Evolutionary conservation across 1,284 basidiomycete genomes (phyloP).

Genomic region (Microbotryum violaceum): DNA sequence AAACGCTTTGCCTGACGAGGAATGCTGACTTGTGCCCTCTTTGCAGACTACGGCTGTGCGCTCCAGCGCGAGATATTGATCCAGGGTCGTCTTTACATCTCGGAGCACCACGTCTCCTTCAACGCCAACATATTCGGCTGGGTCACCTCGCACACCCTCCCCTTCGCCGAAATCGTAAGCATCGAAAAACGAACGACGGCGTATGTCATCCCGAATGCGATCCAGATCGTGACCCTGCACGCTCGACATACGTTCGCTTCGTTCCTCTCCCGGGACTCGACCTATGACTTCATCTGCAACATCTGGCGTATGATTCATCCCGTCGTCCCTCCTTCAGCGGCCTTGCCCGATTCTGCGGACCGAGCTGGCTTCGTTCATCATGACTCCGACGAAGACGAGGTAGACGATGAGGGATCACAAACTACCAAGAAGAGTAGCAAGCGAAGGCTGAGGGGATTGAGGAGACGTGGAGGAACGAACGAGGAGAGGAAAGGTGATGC

Average conservation of each 20-base stretch:
- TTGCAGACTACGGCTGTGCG: constrained; percentile 89
- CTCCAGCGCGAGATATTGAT: constrained; percentile 92
- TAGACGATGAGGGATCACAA: constrained; percentile 13
- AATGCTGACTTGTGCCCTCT: constrained; percentile 10
- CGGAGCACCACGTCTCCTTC: constrained; percentile 96
- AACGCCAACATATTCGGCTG: constrained; percentile 99
- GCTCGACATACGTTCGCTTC: constrained; percentile 81
- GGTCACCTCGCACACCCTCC: constrained; percentile 91
- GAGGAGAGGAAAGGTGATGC: too few relatives aligned
- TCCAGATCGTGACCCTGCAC: constrained; percentile 76
- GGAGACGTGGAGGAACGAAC: constrained; percentile 31
- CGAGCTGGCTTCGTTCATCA: not conserved
- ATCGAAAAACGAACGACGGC: constrained; percentile 99
- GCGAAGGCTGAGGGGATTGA: constrained; percentile 28
- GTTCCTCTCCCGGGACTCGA: constrained; percentile 91
- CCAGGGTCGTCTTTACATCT: constrained; percentile 92
- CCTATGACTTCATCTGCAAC: constrained; percentile 90
- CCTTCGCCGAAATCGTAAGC: constrained; percentile 79
- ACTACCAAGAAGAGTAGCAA: constrained; percentile 22
- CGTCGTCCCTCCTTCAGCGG: constrained; percentile 50
- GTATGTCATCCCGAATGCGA: constrained; percentile 96
- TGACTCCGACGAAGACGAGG: constrained; percentile 35
- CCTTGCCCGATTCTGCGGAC: constrained; percentile 33
- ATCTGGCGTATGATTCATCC: constrained; percentile 90
- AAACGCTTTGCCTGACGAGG: not conserved